Evolutionary conservation across 1,284 basidiomycete species (phyloP), one percentile per base, ranked within the genome.

Genomic region (Vanrija humicola): DNA sequence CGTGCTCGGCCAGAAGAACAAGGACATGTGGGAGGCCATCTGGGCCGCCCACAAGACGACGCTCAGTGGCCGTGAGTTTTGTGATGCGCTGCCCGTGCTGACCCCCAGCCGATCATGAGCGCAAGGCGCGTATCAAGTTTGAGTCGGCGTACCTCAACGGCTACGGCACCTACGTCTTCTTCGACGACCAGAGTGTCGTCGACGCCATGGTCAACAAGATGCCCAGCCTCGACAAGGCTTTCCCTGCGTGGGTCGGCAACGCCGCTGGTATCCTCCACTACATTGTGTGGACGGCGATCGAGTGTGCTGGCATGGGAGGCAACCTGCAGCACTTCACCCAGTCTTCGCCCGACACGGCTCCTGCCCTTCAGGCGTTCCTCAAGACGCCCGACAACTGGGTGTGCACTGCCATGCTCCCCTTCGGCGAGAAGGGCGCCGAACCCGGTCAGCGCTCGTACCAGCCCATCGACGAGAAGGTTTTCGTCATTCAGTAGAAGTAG

Each of bases 161-260:
- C 8, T 69, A 76, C 52, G 80, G 79, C 23, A 79, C 80, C 6
- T 72, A 80, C 43, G 55, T 81, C 38, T 77, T 81, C 68, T 81
- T 76, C 53, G 75, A 76, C 40, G 78, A 79, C 63, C 70, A 77
- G 54, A 66, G 73, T 34, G 73, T 72, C 8, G 62, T 78, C 50
- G 72, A 77, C 7, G 60, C 62, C 19, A 78, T 74, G 64, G 65
- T 67, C 6, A 64, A 64, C 29, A 67, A 73, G 52, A 79, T 79
- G 71, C 77, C 78, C n/a, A 46, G 56, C 23, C 64, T 64, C 46
- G 57, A 59, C 42, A 38, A 64, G 63, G 49, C 47, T 21, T 70
- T 74, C 65, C 58, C 60, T 12, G 54, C 57, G 19, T 74, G 67
- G 68, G 58, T 61, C 15, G 58, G 64, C 21, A 64, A 70, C 58